Base-by-base conservation (phyloP, 2,329 filamentous ascomycete species). In the Botrytis byssoidea region DNA sequence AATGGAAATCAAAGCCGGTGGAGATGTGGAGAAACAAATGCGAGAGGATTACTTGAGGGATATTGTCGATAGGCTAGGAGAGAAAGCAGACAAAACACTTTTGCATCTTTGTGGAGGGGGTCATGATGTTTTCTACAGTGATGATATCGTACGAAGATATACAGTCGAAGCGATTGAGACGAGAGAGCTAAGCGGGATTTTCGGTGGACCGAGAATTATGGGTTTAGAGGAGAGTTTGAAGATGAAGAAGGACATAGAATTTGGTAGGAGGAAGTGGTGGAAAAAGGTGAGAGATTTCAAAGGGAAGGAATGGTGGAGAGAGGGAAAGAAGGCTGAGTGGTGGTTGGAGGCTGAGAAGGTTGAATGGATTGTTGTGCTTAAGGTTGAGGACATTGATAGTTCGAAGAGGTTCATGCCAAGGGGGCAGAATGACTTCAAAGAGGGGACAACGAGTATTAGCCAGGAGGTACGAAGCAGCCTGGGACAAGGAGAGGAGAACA, bases 361-460 rank as follows among this genome's bases (percentile, higher is more conserved):
- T 18, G 64, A 48, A 32, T 51, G 64, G 64, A 22, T 51, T 25
- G 29, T 67, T 35, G 32, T 67, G 22, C 20, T 67, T 46, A 48
- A 35, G 64, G 8, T 42, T 44, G 20, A 35, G 64, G 44, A 20
- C 3, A 14, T 51, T n/a, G 42, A 35, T 6, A 4, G 5, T 25
- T 9, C 46, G 42, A 37, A 48, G n/a, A 48, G 20, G 22, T 20
- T 48, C 2, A n/a, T 18, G 12, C 12, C 10, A 55, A n/a, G 25
- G 7, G 0, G 25, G 12, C 6, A 5, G 25, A 5, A 3, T 55
- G 25, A 7, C 0, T 7, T 4, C 8, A 7, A 1, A n/a, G 48
- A 55, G 48, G 48, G 5, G 25, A 55, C 1, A 55, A 16, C 25
- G 5, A 16, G 12, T 55, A 8, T 12, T 8, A 44, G 40, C 29